Evolutionary conservation across 2,329 filamentous ascomycete genomes (phyloP), one percentile per base, ranked within the genome.

Genomic region (Talaromyces sp.): DNA sequence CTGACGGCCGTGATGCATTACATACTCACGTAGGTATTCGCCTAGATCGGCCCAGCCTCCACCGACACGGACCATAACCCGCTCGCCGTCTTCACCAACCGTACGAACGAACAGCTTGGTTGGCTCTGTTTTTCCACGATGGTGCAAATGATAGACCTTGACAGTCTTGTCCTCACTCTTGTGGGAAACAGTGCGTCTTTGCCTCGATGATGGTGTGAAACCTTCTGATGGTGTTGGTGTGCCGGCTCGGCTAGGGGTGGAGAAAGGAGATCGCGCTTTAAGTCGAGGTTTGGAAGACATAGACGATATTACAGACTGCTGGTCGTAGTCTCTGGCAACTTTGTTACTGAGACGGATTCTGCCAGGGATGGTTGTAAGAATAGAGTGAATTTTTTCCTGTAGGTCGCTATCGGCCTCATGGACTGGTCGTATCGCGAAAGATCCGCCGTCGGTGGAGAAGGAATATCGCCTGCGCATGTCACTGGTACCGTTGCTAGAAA

Each of bases 21-120:
- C 93, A 72, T 97, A 99, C 76, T 97, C 92, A 70, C 93, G 90
- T 48, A 99, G 83, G 73, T 97, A 99, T 76, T 98, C 95, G 43
- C 91, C 94, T 22, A 99, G 82, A 76, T 99, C 95, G 14, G 93
- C 93, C 95, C 95, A 99, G n/a, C 95, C 95, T 66, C 95, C 95
- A 13, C 95, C 95, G 13, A 99, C 94, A 41, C 95, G 90, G 8
- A 99, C 95, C 95, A 99, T 98, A 67, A 98, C 93, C 60, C 95
- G 88, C 77, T 98, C 93, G 16, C 91, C 92, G 64, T 88, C 85
- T 75, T 97, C 93, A 59, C 95, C 95, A 2, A 99, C 93, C 1
- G 93, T 88, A 16, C 95, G 90, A 61, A 99, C 93, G 72, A 96
- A 96, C 5, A 99, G 86, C 78, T 97, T 98, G 74, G 97, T 93